Evolutionary conservation across 768 basidiomycete species (phyloP), one percentile per base, ranked within the genome.

Genomic region (Leccinum variicolor): DNA sequence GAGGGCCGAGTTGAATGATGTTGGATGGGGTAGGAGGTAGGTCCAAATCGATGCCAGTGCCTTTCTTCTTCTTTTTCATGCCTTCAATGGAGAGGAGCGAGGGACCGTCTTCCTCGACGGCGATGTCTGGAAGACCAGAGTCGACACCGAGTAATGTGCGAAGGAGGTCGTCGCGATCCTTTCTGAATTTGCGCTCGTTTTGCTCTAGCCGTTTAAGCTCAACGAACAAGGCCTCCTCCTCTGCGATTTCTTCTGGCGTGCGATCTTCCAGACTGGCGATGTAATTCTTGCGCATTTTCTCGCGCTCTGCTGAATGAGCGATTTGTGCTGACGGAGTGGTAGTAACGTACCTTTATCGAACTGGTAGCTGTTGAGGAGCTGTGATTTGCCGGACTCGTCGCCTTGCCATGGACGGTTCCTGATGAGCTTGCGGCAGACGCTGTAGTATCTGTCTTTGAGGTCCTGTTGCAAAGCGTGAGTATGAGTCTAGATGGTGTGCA

Each of bases 191-290:
- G 31, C 89, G 82, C 69, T 97, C 94, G 58, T 81, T 92, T 74
- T 98, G 96, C 69, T 98, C 95, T 51, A 99, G 80, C n/a, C 92
- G 85, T 68, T 95, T 94, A 51, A 96, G 82, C 72, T 98, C 94
- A 60, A 98, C 76, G 73, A 91, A 98, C 3, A 99, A 79, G 8
- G 92, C 90, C 65, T 98, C 95, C 77, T 98, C 97, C 70, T 99
- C 95, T 17, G 87, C 89, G 46, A 96, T 87, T 74, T 98, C 92
- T 50, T 89, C 85, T 4, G 86, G 81, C 0, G 93, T 90, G n/a
- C 96, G 86, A 56, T 82, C 84, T 74, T 94, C 92, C n/a, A 98
- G 83, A 59, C 86, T 90, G 9, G 80, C 75, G 14, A 98, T 80
- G 66, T 98, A 97, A 56, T 86, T 85, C 73, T 94, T 97, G 56